A percentile compares a stretch with the other conserved stretches of the same genome.
phyloP scores from a whole-genome alignment of 1,284 basidiomycete genomes.

The Albatrellus sp. region DNA sequence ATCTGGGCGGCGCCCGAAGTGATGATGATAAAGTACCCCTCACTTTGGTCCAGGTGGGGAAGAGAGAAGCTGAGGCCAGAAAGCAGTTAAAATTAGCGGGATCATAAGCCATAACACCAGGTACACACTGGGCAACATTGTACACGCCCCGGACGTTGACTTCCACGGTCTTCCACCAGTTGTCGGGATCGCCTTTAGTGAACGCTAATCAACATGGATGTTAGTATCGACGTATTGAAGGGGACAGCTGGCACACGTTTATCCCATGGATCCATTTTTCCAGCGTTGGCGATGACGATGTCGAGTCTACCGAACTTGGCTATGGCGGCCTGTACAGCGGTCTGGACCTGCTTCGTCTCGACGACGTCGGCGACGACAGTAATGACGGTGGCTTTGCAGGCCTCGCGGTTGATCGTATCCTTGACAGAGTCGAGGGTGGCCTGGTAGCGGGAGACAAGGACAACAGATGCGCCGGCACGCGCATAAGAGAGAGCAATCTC shows the following conservation, averaged over 20 bases:
- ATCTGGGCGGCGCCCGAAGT: constrained; percentile 7
- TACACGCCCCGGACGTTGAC: constrained; percentile 7
- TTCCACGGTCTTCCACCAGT: constrained; percentile 6
- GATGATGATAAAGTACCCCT: constrained; percentile 6
- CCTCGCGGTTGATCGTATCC: neutral
- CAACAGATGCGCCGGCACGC: constrained; percentile 8
- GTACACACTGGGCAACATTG: constrained; percentile 4
- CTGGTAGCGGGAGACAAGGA: constrained; percentile 3
- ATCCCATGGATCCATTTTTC: neutral
- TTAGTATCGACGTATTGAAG: too few species aligned
- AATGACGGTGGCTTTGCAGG: neutral
- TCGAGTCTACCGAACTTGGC: constrained; percentile 10
- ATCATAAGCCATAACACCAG: too few species aligned
- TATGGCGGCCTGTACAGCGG: constrained; percentile 7
- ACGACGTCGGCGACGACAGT: constrained; percentile 2
- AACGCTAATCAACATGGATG: constrained; percentile 1
- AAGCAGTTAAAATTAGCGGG: too few species aligned
- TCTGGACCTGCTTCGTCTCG: neutral
- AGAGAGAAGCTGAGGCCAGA: constrained; percentile 1
- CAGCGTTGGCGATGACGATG: constrained; percentile 11
- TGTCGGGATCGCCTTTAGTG: constrained; percentile 1
- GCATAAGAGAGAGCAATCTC: constrained; percentile 8
- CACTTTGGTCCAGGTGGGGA: constrained; percentile 6
- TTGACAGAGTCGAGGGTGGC: constrained; percentile 2
- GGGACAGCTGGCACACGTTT: neutral